These are phyloP conservation scores for Exophiala viscosa DNA, from an alignment of 2,329 filamentous ascomycete genomes.

Conservation along the genomic window DNA sequence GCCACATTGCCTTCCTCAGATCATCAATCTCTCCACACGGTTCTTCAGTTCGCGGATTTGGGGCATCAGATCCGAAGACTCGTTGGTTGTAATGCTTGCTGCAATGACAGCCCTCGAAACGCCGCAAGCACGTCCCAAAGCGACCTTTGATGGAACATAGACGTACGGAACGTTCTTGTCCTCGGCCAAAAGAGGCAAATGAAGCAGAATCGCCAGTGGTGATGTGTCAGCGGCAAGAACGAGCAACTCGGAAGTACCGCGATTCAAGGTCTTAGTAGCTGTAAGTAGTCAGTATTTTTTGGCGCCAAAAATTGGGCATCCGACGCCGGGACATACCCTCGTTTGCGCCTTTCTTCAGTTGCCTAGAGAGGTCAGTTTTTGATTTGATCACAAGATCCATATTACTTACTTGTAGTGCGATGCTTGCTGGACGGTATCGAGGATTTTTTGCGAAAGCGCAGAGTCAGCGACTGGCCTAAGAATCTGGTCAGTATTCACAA, in stretches of 20 bases:
- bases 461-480: conserved; percentile 63
- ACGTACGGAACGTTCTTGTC: conserved; percentile 64
- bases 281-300: conserved; percentile 5
- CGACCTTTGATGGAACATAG: conserved; percentile 73
- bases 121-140: conserved; percentile 83
- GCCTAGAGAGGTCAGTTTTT: conserved; percentile 56
- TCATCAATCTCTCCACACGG: conserved; percentile 93
- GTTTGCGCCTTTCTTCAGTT: conserved; percentile 88
- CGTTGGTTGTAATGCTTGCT: conserved; percentile 84
- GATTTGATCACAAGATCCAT: conserved; percentile 63
- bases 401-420: conserved; percentile 38
- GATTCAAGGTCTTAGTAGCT: conserved; percentile 82
- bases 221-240: conserved; percentile 84
- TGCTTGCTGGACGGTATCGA: conserved; percentile 74
- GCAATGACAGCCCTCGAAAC: conserved; percentile 85
- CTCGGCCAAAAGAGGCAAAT: conserved; percentile 84
- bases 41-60: conserved; percentile 88
- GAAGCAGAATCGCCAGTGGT: conserved; percentile 81
- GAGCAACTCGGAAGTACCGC: conserved; percentile 84
- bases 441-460: conserved; percentile 72
- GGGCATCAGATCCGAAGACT: conserved; percentile 77
- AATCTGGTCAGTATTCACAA: not conserved
- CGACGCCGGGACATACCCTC: conserved; percentile 47
- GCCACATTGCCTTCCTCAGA: conserved; percentile 48
- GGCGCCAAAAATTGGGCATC: not conserved